Conservation (phyloP, 2,329 filamentous ascomycete genomes). For the Mycocentrospora acerina region DNA sequence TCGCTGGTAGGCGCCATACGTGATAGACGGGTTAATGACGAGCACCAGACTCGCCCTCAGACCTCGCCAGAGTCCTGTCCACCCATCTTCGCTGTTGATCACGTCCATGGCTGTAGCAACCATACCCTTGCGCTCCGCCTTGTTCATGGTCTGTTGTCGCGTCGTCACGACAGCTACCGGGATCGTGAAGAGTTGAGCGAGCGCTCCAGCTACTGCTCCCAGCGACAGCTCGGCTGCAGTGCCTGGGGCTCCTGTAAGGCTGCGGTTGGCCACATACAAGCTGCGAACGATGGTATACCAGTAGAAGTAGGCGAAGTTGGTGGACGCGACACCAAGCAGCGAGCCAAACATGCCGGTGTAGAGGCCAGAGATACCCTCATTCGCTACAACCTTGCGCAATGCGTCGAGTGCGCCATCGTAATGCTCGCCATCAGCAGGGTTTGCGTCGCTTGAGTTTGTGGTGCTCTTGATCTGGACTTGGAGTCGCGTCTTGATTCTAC, state of each 20-base stretch:
- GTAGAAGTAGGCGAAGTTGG: slow-evolving; percentile 99
- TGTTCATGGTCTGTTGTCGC: slow-evolving; percentile 88
- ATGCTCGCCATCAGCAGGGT: slow-evolving; percentile 61
- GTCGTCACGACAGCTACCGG: slow-evolving; percentile 95
- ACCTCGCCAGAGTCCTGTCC: slow-evolving; percentile 87
- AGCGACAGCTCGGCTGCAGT: slow-evolving; percentile 81
- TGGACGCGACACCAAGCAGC: slow-evolving; percentile 88
- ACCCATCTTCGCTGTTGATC: slow-evolving; percentile 84
- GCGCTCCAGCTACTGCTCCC: slow-evolving; percentile 82
- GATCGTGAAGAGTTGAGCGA: slow-evolving; percentile 95
- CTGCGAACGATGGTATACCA: slow-evolving; percentile 91
- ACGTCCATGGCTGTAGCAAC: slow-evolving; percentile 87
- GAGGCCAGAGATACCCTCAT: slow-evolving; percentile 78
- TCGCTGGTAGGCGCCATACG: slow-evolving; percentile 94
- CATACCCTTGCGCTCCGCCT: slow-evolving; percentile 80
- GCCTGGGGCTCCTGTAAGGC: slow-evolving; percentile 65
- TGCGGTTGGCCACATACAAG: slow-evolving; percentile 67
- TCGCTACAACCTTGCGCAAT: slow-evolving; percentile 76
- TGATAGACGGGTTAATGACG: slow-evolving; percentile 95
- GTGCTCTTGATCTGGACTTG: slow-evolving; percentile 84
- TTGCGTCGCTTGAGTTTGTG: slow-evolving; percentile 41
- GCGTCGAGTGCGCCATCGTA: slow-evolving; percentile 89
- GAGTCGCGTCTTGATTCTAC: slow-evolving; percentile 89
- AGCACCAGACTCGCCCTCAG: slow-evolving; percentile 94
- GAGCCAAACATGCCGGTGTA: slow-evolving; percentile 88